Evolutionary conservation across 768 basidiomycete species (phyloP).

Genomic region (Steccherinum ochraceum): DNA sequence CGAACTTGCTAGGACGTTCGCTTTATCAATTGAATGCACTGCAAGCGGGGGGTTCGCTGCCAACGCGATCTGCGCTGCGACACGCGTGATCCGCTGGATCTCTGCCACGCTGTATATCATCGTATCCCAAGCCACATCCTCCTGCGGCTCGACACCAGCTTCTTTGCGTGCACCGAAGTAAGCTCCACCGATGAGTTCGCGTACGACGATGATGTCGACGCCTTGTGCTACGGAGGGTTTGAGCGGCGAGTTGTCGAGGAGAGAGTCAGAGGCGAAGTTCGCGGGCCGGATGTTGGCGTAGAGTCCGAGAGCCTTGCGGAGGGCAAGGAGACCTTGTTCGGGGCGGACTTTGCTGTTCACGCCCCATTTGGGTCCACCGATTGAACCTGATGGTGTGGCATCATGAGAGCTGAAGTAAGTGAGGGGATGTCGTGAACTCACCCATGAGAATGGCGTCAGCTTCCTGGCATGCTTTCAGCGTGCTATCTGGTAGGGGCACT

Average conservation of each 20-base stretch:
- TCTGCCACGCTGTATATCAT: slow-evolving; percentile 91
- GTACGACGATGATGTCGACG: slow-evolving; percentile 87
- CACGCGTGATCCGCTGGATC: slow-evolving; percentile 90
- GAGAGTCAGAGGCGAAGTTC: slow-evolving; percentile 87
- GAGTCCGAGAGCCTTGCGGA: slow-evolving; percentile 89
- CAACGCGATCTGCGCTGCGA: slow-evolving; percentile 90
- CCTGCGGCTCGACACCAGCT: slow-evolving; percentile 58
- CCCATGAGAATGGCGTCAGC: slow-evolving; percentile 97
- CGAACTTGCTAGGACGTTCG: slow-evolving; percentile 94
- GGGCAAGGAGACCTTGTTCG: slow-evolving; percentile 80
- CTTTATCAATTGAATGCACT: slow-evolving; percentile 96
- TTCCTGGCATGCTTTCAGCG: slow-evolving; percentile 81
- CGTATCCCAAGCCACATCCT: slow-evolving; percentile 80
- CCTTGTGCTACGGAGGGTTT: slow-evolving; percentile 77
- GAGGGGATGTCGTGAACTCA: slow-evolving; percentile 25
- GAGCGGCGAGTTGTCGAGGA: slow-evolving; percentile 84
- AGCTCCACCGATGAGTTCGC: slow-evolving; percentile 93
- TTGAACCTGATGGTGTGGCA: slow-evolving; percentile 55
- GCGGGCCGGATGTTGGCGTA: slow-evolving; percentile 99
- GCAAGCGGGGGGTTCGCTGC: slow-evolving; percentile 76
- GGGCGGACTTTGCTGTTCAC: slow-evolving; percentile 84
- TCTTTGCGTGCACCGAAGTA: slow-evolving; percentile 96
- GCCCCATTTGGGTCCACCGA: slow-evolving; percentile 99
- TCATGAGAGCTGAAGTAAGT: not conserved
- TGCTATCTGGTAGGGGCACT: slow-evolving; percentile 79